Evolutionary conservation across 2,329 filamentous ascomycete species (phyloP).

Genomic region (Fusarium sp.): DNA sequence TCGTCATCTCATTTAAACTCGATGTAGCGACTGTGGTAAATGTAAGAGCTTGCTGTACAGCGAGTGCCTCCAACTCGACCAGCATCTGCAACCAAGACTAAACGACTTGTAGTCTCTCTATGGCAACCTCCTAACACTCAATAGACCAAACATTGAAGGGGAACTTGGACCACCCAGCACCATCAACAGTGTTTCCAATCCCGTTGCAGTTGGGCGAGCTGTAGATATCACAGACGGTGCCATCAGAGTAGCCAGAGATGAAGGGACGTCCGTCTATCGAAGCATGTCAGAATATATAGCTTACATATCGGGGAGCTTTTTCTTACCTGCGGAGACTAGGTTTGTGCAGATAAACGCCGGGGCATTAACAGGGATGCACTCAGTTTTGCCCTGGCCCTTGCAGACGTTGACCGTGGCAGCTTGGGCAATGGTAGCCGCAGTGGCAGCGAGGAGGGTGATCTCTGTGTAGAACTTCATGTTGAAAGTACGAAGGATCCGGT

Average conservation of each 20-base stretch:
- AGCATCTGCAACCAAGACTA: not conserved
- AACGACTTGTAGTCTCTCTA: not conserved
- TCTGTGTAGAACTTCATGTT: not conserved
- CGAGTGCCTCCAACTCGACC: not conserved
- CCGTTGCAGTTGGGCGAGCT: not conserved
- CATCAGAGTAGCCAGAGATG: not conserved
- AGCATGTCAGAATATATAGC: not conserved
- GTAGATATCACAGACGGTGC: not conserved
- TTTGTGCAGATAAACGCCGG: not conserved
- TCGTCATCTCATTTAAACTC: not conserved
- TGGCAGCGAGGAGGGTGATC: not conserved
- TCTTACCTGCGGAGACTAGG: not conserved
- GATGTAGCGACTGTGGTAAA: not conserved
- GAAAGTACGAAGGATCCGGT: not conserved
- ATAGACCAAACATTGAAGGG: not conserved
- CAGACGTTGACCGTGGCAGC: conserved; percentile 8
- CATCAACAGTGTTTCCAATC: not conserved
- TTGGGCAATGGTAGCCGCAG: not conserved
- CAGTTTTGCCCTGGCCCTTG: not conserved
- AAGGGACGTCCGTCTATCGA: not conserved
- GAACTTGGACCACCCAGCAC: not conserved
- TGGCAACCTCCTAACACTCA: not conserved
- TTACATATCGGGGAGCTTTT: not conserved
- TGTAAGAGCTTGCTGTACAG: fast-evolving
- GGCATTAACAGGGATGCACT: not conserved